These are phyloP conservation scores for Betula pendula DNA, from an alignment of 306 rosid species.

Conservation along the genomic window DNA sequence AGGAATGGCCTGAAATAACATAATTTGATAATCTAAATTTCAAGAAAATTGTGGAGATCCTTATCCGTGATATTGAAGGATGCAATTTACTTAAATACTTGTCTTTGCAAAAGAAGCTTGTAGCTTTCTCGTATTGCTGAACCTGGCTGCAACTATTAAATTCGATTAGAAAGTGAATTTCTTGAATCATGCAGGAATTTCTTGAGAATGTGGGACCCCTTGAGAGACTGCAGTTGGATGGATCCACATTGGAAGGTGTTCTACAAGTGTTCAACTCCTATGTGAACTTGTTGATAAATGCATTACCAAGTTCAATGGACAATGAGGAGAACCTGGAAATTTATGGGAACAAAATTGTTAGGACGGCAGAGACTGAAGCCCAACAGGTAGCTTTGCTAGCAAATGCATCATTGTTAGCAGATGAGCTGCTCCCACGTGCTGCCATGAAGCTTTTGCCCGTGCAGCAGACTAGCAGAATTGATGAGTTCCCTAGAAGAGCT, in stretches of 20 bases:
- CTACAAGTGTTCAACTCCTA: slow-evolving; percentile 63
- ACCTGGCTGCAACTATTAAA: neutral
- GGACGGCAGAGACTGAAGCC: slow-evolving; percentile 76
- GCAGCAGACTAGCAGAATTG: slow-evolving; percentile 36
- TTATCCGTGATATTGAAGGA: too few relatives aligned
- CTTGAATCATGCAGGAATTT: slow-evolving; percentile 63
- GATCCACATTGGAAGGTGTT: slow-evolving; percentile 67
- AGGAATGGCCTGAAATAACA: too few relatives aligned
- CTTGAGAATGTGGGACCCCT: slow-evolving; percentile 73
- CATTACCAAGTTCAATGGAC: slow-evolving; percentile 74
- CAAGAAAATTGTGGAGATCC: too few relatives aligned
- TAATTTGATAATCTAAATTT: too few relatives aligned
- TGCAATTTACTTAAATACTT: slow-evolving; percentile 2
- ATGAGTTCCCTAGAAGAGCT: slow-evolving; percentile 50
- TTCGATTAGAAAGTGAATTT: slow-evolving; percentile 2
- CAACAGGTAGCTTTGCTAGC: slow-evolving; percentile 78
- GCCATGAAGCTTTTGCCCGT: slow-evolving; percentile 55
- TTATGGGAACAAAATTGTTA: slow-evolving; percentile 63
- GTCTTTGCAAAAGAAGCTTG: too few relatives aligned
- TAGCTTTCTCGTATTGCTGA: slow-evolving; percentile 6
- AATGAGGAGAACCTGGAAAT: slow-evolving; percentile 60
- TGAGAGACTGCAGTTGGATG: slow-evolving; percentile 71
- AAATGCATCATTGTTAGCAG: slow-evolving; percentile 74
- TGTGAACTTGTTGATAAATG: slow-evolving; percentile 65
- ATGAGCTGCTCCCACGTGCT: slow-evolving; percentile 82